These are phyloP conservation scores for Ambrosia trifida DNA, from an alignment of 129 eudicot genomes.

Conservation along the genomic window DNA sequence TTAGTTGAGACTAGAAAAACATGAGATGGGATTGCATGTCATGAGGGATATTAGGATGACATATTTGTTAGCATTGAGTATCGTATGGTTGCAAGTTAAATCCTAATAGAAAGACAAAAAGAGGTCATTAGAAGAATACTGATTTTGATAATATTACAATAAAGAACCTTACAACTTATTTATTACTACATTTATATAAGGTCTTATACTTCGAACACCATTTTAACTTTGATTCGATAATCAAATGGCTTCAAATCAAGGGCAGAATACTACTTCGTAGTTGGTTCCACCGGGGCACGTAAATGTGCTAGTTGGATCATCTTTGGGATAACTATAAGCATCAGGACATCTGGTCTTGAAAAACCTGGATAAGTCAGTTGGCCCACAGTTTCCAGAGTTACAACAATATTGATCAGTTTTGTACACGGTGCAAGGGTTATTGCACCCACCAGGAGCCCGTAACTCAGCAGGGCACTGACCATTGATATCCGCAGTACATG, in stretches of 20 bases:
- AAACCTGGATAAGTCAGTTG: conserved; percentile 44
- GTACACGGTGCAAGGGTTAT: conserved; percentile 53
- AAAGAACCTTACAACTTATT: neutral
- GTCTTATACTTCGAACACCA: neutral
- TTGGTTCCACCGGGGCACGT: conserved; percentile 60
- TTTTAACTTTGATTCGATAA: neutral
- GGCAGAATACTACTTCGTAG: conserved; percentile 51
- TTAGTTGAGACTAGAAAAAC: too few relatives aligned
- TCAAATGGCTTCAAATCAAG: conserved; percentile 1
- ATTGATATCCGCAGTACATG: conserved; percentile 43
- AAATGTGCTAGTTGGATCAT: conserved; percentile 43
- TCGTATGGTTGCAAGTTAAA: too few relatives aligned
- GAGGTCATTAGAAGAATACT: neutral
- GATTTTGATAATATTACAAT: too few relatives aligned
- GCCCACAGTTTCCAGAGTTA: conserved; percentile 33
- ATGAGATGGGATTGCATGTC: too few relatives aligned
- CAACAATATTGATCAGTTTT: conserved; percentile 51
- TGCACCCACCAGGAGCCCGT: conserved; percentile 51
- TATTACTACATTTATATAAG: neutral
- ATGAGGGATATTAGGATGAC: too few relatives aligned
- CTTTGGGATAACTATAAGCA: conserved; percentile 49
- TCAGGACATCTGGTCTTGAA: conserved; percentile 44
- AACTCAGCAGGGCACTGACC: conserved; percentile 40
- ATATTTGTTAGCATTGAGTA: too few relatives aligned
- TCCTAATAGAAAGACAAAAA: neutral